Evolutionary conservation across 345 rosid species (phyloP).

Genomic region (Camelina sativa): DNA sequence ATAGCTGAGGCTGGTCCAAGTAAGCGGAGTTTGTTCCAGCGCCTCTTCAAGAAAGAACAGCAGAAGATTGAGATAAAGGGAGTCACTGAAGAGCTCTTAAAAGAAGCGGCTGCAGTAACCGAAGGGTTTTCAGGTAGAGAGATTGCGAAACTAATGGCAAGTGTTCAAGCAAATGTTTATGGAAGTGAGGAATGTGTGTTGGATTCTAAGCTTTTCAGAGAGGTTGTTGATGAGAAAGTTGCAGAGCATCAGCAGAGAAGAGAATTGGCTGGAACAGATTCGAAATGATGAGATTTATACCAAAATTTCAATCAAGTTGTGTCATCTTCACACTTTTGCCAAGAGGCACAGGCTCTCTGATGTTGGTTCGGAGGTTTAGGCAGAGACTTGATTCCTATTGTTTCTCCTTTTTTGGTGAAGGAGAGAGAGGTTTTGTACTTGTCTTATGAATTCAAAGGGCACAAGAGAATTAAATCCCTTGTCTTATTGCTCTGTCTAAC

Average conservation of each 20-base stretch:
- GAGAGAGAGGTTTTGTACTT: slow-evolving; percentile 35
- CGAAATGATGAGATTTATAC: slow-evolving; percentile 15
- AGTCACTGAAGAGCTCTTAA: slow-evolving; percentile 67
- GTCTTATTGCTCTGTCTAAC: background rate
- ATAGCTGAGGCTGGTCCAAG: slow-evolving; percentile 78
- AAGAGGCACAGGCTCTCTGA: slow-evolving; percentile 4
- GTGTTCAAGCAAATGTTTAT: slow-evolving; percentile 93
- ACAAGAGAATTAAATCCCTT: no score
- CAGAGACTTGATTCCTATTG: slow-evolving; percentile 26
- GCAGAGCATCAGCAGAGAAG: slow-evolving; percentile 92
- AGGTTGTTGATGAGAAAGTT: slow-evolving; percentile 93
- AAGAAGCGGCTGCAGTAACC: slow-evolving; percentile 84
- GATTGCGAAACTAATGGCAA: slow-evolving; percentile 91
- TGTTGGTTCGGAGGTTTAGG: slow-evolving; percentile 22
- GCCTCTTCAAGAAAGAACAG: slow-evolving; percentile 62
- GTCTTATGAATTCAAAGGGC: no score
- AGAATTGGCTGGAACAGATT: slow-evolving; percentile 58
- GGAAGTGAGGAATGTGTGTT: slow-evolving; percentile 88
- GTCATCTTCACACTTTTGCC: slow-evolving; percentile 15
- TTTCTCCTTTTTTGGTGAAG: slow-evolving; percentile 25
- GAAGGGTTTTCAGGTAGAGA: slow-evolving; percentile 96
- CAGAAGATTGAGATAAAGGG: slow-evolving; percentile 85
- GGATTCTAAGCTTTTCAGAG: slow-evolving; percentile 73
- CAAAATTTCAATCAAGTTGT: background rate
- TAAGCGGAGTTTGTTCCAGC: slow-evolving; percentile 60